phyloP scores from a whole-genome alignment of 2,329 filamentous ascomycete species.

The Alternaria ventricosa region DNA sequence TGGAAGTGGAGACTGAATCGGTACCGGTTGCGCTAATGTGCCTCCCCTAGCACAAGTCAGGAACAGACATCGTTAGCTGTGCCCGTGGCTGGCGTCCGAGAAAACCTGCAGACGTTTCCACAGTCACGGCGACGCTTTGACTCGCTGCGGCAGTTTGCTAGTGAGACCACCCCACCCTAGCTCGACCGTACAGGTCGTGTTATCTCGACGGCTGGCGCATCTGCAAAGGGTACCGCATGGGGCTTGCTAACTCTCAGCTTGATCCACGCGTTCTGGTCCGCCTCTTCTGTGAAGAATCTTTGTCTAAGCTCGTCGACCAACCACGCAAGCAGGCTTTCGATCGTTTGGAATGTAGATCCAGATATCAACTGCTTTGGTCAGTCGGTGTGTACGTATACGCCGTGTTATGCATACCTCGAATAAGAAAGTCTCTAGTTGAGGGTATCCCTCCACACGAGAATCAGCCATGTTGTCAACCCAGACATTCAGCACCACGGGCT shows the following conservation, averaged over 20 bases:
- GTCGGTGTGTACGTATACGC: background rate
- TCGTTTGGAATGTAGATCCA: constrained; percentile 53
- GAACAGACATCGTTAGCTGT: constrained; percentile 5
- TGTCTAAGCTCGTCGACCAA: constrained; percentile 51
- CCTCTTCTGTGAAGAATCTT: constrained; percentile 43
- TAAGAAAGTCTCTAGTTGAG: constrained; percentile 64
- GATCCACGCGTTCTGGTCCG: constrained; percentile 58
- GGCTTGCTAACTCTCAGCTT: constrained; percentile 73
- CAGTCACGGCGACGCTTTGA: background rate
- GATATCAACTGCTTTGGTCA: constrained; percentile 49
- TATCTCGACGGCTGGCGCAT: constrained; percentile 72
- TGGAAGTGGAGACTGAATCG: constrained; percentile 8
- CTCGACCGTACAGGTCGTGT: constrained; percentile 28
- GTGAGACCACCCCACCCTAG: background rate
- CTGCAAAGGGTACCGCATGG: constrained; percentile 74
- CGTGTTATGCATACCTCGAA: constrained; percentile 60
- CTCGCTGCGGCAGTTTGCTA: background rate
- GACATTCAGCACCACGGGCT: constrained; percentile 69
- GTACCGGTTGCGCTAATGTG: constrained; percentile 9
- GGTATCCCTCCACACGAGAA: constrained; percentile 58
- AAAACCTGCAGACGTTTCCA: background rate
- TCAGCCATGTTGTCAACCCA: constrained; percentile 62
- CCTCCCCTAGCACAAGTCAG: constrained; percentile 8
- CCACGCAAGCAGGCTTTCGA: constrained; percentile 53
- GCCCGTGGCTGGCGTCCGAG: constrained; percentile 7